Percentiles rank a stretch among this genome's conserved stretches.
phyloP scores from a whole-genome alignment of 2,329 filamentous ascomycete genomes.

The Hymenoscyphus fructigenus region DNA sequence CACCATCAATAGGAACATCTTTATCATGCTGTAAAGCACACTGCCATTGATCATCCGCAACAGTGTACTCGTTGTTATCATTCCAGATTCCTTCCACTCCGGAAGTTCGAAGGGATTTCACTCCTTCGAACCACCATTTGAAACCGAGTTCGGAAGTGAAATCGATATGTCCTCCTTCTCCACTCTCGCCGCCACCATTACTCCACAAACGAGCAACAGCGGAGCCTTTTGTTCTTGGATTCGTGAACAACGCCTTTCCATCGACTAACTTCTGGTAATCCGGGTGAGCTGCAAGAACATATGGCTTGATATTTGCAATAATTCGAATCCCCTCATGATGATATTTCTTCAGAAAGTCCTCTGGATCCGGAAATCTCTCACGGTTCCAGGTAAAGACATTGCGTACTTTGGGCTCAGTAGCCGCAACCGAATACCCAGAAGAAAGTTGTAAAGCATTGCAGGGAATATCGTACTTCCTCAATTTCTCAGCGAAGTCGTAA shows the following conservation, averaged over 20 bases:
- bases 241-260: constrained; percentile 61
- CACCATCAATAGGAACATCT: constrained; percentile 25
- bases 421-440: constrained; percentile 65
- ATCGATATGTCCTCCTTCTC: constrained; percentile 69
- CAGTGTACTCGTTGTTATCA: constrained; percentile 74
- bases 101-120: constrained; percentile 57
- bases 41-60: constrained; percentile 65
- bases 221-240: constrained; percentile 51
- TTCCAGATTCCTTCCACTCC: constrained; percentile 78
- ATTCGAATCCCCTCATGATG: constrained; percentile 65
- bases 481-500: constrained; percentile 32
- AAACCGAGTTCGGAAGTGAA: constrained; percentile 68
- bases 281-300: constrained; percentile 65
- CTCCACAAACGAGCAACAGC: constrained; percentile 68
- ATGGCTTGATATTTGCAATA: constrained; percentile 72
- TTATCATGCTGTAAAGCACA: constrained; percentile 52
- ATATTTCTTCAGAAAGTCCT: constrained; percentile 60
- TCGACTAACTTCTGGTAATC: constrained; percentile 62
- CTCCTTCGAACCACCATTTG: constrained; percentile 70
- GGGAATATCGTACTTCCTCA: constrained; percentile 48
- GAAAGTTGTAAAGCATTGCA: constrained; percentile 47
- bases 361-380: constrained; percentile 67
- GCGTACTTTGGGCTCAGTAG: constrained; percentile 65
- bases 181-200: constrained; percentile 68
- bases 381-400: constrained; percentile 73